These are phyloP conservation scores for Tephrocybe sp. DNA, from an alignment of 768 basidiomycete genomes.

Conservation along the genomic window DNA sequence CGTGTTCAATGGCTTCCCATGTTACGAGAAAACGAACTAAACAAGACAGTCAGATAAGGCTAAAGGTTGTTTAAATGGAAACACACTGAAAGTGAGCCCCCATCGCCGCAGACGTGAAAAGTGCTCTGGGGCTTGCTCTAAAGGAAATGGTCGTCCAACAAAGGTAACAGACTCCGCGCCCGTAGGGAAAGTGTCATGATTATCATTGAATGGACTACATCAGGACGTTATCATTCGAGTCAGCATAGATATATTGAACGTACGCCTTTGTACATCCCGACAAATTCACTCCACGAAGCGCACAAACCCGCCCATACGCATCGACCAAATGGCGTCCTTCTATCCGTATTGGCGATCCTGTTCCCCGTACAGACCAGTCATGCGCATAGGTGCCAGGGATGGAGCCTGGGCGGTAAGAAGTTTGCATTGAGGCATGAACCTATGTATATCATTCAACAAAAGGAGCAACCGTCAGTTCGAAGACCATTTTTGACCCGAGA, in stretches of 20 bases:
- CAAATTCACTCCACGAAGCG: slow-evolving; percentile 82
- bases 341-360: slow-evolving; percentile 54
- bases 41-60: too few species aligned
- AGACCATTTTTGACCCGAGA: too few species aligned
- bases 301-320: slow-evolving; percentile 74
- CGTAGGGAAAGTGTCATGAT: slow-evolving; percentile 67
- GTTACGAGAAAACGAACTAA: slow-evolving; percentile 92
- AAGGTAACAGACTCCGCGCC: slow-evolving; percentile 72
- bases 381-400: slow-evolving; percentile 56
- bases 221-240: slow-evolving; percentile 6
- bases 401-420: slow-evolving; percentile 47
- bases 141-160: slow-evolving; percentile 87
- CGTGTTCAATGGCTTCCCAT: slow-evolving; percentile 97
- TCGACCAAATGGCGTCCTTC: slow-evolving; percentile 86
- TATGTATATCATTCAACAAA: neutral
- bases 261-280: slow-evolving; percentile 84
- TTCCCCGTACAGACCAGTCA: slow-evolving; percentile 64
- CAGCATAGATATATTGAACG: slow-evolving; percentile 23
- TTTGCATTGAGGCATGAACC: slow-evolving; percentile 48
- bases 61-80: neutral
- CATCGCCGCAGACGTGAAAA: slow-evolving; percentile 78
- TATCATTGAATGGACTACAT: slow-evolving; percentile 65
- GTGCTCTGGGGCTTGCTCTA: slow-evolving; percentile 86
- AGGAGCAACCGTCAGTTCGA: neutral
- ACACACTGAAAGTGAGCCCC: slow-evolving; percentile 85